phyloP scores from a whole-genome alignment of 257 asterid species.

The Lantana camara region DNA sequence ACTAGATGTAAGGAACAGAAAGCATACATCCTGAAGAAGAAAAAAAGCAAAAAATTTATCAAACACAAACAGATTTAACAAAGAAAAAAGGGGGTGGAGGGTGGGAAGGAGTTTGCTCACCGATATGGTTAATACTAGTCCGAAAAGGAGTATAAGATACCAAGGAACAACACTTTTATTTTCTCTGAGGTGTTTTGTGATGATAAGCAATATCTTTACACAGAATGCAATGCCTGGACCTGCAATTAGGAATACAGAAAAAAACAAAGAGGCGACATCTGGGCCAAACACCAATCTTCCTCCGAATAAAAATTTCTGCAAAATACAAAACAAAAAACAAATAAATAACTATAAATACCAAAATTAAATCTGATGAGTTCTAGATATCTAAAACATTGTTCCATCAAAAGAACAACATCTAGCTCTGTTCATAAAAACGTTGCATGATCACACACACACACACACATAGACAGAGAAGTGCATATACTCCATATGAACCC shows the following conservation, averaged over 20 bases:
- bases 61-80: not conserved
- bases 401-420: not conserved
- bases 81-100: no score
- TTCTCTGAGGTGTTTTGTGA: slow-evolving; percentile 37
- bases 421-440: not conserved
- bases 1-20: slow-evolving; percentile 74
- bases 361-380: slow-evolving; percentile 16
- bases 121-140: slow-evolving; percentile 60
- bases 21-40: slow-evolving; percentile 63
- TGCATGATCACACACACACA: no score
- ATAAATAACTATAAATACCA: no score
- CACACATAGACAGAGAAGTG: not conserved
- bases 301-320: slow-evolving; percentile 82
- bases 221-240: slow-evolving; percentile 76
- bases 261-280: slow-evolving; percentile 69
- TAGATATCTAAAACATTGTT: not conserved
- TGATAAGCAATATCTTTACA: slow-evolving; percentile 42
- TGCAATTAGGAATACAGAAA: slow-evolving; percentile 55
- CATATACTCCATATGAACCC: slow-evolving; percentile 4
- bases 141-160: slow-evolving; percentile 63
- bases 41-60: slow-evolving; percentile 2
- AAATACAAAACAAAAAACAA: slow-evolving; percentile 31
- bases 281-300: slow-evolving; percentile 96
- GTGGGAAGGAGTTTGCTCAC: slow-evolving; percentile 43
- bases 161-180: slow-evolving; percentile 51